These are phyloP conservation scores for Salvia hispanica DNA, from an alignment of 257 asterid species.

Conservation along the genomic window DNA sequence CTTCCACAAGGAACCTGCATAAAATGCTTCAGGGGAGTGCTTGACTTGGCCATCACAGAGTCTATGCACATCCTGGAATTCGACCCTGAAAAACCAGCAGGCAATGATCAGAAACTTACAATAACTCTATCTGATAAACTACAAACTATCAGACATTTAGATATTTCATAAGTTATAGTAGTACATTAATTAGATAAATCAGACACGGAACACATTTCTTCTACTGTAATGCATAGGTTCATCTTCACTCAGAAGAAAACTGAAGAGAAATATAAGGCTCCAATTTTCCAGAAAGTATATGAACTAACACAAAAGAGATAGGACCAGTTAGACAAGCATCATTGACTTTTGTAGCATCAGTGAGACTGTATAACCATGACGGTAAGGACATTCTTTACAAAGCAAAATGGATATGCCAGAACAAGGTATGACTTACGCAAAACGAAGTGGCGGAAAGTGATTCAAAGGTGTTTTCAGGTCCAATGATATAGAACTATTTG, in stretches of 20 bases:
- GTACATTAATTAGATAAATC: conserved; percentile 17
- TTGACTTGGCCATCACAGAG: conserved; percentile 93
- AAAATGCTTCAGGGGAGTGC: conserved; percentile 88
- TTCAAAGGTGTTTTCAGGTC: conserved; percentile 92
- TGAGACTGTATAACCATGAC: conserved; percentile 21
- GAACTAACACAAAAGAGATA: not conserved
- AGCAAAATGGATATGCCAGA: conserved; percentile 25
- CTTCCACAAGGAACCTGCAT: conserved; percentile 99
- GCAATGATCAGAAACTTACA: conserved; percentile 27
- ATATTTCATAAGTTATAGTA: conserved; percentile 13
- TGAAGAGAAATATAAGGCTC: conserved; percentile 1
- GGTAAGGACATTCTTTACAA: not conserved
- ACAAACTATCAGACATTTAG: conserved; percentile 10
- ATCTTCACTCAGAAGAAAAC: conserved; percentile 4
- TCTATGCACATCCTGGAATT: conserved; percentile 88
- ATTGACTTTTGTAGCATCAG: conserved; percentile 6
- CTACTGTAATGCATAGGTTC: conserved; percentile 9
- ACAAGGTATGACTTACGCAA: conserved; percentile 67
- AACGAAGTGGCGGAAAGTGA: conserved; percentile 96
- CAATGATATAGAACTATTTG: conserved; percentile 70
- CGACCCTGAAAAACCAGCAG: conserved; percentile 64
- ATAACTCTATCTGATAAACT: conserved; percentile 2
- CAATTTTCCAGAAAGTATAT: conserved; percentile 5
- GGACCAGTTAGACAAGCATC: conserved; percentile 15
- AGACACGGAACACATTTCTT: conserved; percentile 16